Base-by-base conservation (phyloP, 2,329 filamentous ascomycete genomes). In the Sclerotinia nivalis region DNA sequence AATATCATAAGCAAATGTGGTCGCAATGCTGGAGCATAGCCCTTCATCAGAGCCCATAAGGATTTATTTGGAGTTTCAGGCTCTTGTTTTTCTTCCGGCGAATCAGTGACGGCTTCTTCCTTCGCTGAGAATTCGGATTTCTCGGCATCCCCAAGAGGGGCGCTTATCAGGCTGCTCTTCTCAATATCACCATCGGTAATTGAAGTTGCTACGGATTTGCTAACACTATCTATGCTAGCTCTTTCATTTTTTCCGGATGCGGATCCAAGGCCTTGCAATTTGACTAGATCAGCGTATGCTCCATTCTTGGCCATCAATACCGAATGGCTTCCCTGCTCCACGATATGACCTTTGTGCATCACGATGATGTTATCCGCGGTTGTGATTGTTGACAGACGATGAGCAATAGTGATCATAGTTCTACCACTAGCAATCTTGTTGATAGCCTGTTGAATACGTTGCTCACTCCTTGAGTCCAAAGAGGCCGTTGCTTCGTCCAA, bases 351-450 rank as follows among this genome's bases (percentile, higher is more conserved):
- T 70, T 89, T 86, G 71, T 92, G 88, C 15, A 96, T 83, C 10
- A 96, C 92, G 59, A 96, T 83, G 71, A 96, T 96, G 75, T 93
- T 91, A 78, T 96, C 91, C 3, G 93, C 93, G 69, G 92, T 95
- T 93, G 91, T 93, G 74, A 96, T 94, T 0, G 93, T 97, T 47
- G 92, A 95, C 25, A 97, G 83, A 66, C 93, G 90, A 80, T 97
- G 93, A 52, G 61, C 61, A 52, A 98, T 97, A 56, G 97, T 93
- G 71, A 98, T 87, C 81, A 97, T 89, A 0, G 95, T 98, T 58
- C 95, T 91, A 60, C 93, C 93, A 73, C 89, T 85, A 15, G 92
- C 91, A 62, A 97, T 88, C 22, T 87, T 92, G 69, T 91, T 89
- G 40, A 98, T 87, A 34, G 93, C 93, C 68, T 89, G 87, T 80